Evolutionary conservation across 257 asterid species (phyloP).

Genomic region (Linaria vulgaris): DNA sequence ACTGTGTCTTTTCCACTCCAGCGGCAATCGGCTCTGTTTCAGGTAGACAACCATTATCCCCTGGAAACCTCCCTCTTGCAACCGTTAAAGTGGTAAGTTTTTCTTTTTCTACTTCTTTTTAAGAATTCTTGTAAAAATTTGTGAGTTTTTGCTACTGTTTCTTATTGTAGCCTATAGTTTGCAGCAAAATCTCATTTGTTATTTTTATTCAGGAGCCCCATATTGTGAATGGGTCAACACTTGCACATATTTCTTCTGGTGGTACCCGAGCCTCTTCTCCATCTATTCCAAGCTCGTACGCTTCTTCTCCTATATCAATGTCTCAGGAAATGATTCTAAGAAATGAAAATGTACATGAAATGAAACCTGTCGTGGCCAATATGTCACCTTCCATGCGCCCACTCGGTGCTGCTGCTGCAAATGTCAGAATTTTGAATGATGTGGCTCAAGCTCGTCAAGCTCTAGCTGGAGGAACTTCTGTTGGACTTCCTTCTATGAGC

Average conservation of each 20-base stretch:
- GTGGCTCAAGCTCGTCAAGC: constrained; percentile 89
- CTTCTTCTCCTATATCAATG: constrained; percentile 81
- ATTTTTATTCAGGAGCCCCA: constrained; percentile 67
- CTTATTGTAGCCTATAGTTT: background rate
- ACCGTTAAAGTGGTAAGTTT: constrained; percentile 83
- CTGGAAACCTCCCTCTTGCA: constrained; percentile 62
- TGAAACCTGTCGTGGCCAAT: constrained; percentile 62
- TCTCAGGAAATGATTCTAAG: constrained; percentile 57
- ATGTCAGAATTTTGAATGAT: constrained; percentile 78
- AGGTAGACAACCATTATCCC: constrained; percentile 58
- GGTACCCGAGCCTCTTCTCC: constrained; percentile 74
- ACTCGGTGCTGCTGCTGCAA: constrained; percentile 70
- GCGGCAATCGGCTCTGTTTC: constrained; percentile 65
- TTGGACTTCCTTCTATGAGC: constrained; percentile 66
- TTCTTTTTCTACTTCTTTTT: background rate
- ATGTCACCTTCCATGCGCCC: constrained; percentile 67
- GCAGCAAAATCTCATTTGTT: constrained; percentile 9
- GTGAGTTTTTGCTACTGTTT: no score
- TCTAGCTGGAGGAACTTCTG: constrained; percentile 72
- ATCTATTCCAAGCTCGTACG: constrained; percentile 58
- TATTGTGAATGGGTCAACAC: constrained; percentile 62
- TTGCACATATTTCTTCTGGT: constrained; percentile 61
- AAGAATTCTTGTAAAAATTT: background rate
- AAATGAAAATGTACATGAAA: constrained; percentile 62
- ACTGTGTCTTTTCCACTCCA: constrained; percentile 33